phyloP scores from a whole-genome alignment of 2,329 filamentous ascomycete species.

The Botrytis byssoidea region DNA sequence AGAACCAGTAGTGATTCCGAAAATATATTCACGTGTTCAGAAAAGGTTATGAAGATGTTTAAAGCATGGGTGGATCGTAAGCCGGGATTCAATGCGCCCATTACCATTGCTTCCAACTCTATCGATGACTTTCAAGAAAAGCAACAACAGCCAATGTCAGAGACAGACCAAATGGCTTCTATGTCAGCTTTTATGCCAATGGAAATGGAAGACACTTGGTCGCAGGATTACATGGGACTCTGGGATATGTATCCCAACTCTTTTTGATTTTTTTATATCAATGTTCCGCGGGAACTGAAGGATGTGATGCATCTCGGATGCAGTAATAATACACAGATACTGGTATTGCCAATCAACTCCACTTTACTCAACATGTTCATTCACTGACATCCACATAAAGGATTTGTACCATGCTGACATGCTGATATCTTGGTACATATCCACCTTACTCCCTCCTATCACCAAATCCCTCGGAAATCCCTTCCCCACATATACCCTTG shows the following conservation, averaged over 20 bases:
- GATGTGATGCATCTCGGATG: neutral
- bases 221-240: slow-evolving; percentile 13
- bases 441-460: neutral
- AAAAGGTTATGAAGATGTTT: slow-evolving; percentile 12
- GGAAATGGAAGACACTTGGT: slow-evolving; percentile 12
- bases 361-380: neutral
- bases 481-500: neutral
- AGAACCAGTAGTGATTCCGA: neutral
- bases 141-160: neutral
- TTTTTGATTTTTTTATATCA: neutral
- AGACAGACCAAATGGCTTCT: neutral
- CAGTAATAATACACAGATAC: neutral
- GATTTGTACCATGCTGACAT: neutral
- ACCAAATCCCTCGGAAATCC: neutral
- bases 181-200: slow-evolving; percentile 7
- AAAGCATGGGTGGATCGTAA: slow-evolving; percentile 8
- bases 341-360: neutral
- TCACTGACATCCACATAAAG: neutral
- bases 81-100: slow-evolving; percentile 11
- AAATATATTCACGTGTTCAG: slow-evolving; percentile 9
- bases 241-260: slow-evolving; percentile 16
- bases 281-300: neutral
- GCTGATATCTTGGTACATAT: neutral
- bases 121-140: neutral
- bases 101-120: neutral